These are phyloP conservation scores for Ceratobasidium sp. DNA, from an alignment of 1,284 basidiomycete species.

Conservation along the genomic window DNA sequence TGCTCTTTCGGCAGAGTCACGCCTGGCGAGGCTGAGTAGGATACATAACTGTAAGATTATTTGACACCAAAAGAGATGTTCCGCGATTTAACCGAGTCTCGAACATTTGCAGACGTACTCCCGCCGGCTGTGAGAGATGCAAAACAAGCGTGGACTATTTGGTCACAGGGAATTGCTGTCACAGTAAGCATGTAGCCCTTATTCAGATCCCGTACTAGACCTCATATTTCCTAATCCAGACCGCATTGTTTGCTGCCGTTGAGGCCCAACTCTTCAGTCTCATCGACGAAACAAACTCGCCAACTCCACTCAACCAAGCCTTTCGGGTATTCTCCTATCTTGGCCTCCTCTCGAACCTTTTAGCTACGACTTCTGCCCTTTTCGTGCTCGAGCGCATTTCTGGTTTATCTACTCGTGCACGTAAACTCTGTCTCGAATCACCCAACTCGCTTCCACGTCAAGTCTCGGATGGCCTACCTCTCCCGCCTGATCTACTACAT, in stretches of 20 bases:
- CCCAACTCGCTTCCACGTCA: constrained; percentile 27
- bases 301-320: constrained; percentile 22
- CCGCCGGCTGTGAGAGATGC: constrained; percentile 40
- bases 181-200: constrained; percentile 7
- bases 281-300: constrained; percentile 2
- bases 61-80: neutral
- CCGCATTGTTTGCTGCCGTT: constrained; percentile 40
- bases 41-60: constrained; percentile 28
- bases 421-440: constrained; percentile 23
- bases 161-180: constrained; percentile 43
- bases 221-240: constrained; percentile 11
- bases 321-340: constrained; percentile 39
- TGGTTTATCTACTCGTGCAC: constrained; percentile 39
- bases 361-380: constrained; percentile 40
- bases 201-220: neutral
- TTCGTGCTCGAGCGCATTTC: constrained; percentile 44
- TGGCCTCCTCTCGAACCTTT: constrained; percentile 40
- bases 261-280: constrained; percentile 44
- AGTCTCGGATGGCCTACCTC: constrained; percentile 35
- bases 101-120: constrained; percentile 29
- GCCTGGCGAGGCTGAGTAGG: neutral
- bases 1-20: neutral
- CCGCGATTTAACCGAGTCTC: neutral
- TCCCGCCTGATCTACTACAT: constrained; percentile 28
- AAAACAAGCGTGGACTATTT: constrained; percentile 39